Base-by-base conservation (phyloP, 2,329 filamentous ascomycete genomes). In the Calonectria ilicicola region DNA sequence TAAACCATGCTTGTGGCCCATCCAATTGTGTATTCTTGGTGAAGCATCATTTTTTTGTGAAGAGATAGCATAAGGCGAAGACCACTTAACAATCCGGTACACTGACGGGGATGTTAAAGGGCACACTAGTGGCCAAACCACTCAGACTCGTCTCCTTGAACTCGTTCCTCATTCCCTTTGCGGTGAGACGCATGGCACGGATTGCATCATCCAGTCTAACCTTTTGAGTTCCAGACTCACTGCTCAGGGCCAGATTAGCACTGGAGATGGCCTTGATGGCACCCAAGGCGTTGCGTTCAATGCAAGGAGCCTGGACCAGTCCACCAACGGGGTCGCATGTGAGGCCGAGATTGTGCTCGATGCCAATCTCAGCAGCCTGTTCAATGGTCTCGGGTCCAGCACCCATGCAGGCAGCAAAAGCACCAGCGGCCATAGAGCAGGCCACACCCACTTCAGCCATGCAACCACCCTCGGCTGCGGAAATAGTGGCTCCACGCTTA, bases 401-500 rank as follows among this genome's bases (percentile, higher is more conserved):
- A 23, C 87, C 87, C 86, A 88, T 88, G 73, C 86, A 88, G 0
- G 87, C 87, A 0, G 87, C 86, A 65, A 89, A 89, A 0, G 86
- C 87, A 0, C 85, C 87, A 0, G 87, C 87, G 0, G 87, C 87
- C 87, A 89, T 89, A 27, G 86, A 87, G 74, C 87, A 89, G 3
- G 87, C 87, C 0, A 89, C 87, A 29, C 87, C 87, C 0, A 89
- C 87, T 74, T 89, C 87, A n/a, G 87, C 87, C 87, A 89, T 89
- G 79, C 87, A 89, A 0, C 87, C 87, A 46, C 87, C 87, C 74
- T 89, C 87, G 2, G 87, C 87, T 0, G 87, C 87, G 0, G 86
- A 88, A 72, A 89, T 89, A 23, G 86, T 88, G 0, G 87, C 87
- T 4, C 87, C 87, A 21, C 87, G 86, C 82, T 89, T 89, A 82